Evolutionary conservation across 768 basidiomycete genomes (phyloP), one percentile per base, ranked within the genome.

Genomic region (Polyporus arcularius): DNA sequence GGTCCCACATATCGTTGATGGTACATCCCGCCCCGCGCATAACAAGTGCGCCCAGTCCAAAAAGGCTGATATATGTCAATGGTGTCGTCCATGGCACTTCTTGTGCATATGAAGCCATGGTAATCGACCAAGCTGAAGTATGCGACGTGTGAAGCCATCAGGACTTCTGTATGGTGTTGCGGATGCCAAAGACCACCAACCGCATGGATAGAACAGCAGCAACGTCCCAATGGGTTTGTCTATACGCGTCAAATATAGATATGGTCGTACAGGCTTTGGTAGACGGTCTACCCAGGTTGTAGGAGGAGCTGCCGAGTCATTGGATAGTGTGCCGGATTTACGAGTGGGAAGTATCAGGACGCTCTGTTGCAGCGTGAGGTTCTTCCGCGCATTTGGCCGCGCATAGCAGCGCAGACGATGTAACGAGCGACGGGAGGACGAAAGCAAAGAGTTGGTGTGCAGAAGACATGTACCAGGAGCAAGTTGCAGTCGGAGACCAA

Each of bases 21-120:
- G 94, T 98, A 74, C 97, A 99, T 3, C 97, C 97, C 21, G 97
- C 97, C 5, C 96, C 94, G 18, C 97, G 87, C 97, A 99, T 99
- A 53, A 98, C 82, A 46, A 97, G 66, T 0, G 97, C 95, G 1
- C 97, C 97, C 10, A 88, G 71, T 2, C 93, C 96, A 69, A 98
- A 98, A 1, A 98, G 77, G 38, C 84, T 76, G 49, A 93, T 78
- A 70, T 94, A 96, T 16, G 83, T 86, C 55, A 94, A 70, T 15
- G 93, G 90, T 0, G 80, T 82, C 2, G 84, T 81, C 48, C 82
- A 78, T 0, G 94, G 90, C 4, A 83, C 77, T 21, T 87, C 79
- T 8, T 86, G 75, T 11, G 92, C 88, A 67, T 95, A 96, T 2
- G 92, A 87, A 0, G 94, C 94, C 92, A 99, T 96, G 7, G 94